Base-by-base conservation (phyloP, 2,329 filamentous ascomycete species). In the Biscogniauxia mediterranea region DNA sequence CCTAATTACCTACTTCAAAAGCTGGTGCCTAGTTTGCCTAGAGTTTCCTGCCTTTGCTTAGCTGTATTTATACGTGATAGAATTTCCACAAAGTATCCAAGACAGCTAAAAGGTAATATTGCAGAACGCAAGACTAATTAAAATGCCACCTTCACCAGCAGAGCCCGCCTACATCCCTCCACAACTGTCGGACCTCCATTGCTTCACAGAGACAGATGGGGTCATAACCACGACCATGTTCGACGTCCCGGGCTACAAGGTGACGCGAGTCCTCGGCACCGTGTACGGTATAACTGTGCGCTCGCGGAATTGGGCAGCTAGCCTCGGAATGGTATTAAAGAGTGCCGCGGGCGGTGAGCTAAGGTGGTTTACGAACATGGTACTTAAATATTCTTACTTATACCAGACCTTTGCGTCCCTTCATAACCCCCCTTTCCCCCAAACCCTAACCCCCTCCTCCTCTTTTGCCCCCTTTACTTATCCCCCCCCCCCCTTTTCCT, bases 191-290 rank as follows among this genome's bases (percentile, higher is more conserved):
- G 81, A 84, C 64, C 73, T 83, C 7, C 81, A 84, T 72, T 86
- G 83, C 76, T 86, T 85, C 73, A 83, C 83, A 49, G 85, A 88
- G 69, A 88, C 85, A 7, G 80, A 83, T 54, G 85, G 85, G 46
- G 79, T 88, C 58, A 82, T 88, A 64, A 87, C 84, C 0, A 83
- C 83, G 0, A 88, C 85, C 57, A 88, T 87, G 84, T 85, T 83
- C 73, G 85, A 88, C 68, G 74, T 88, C 21, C 85, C 85, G 0
- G 85, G 85, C 7, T 87, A 87, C 73, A 83, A 81, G 64, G 77
- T 88, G 54, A 80, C 82, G 46, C 78, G 78, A 57, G 81, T 86
- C 1, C 80, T 88, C 5, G 85, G 85, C 58, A 81, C 83, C 7
- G 81, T 85, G 28, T 85, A 84, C 73, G 83, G 83, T 9, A 77